Conservation (phyloP, 495 filamentous ascomycete genomes). For the Pseudevernia furfuracea region DNA sequence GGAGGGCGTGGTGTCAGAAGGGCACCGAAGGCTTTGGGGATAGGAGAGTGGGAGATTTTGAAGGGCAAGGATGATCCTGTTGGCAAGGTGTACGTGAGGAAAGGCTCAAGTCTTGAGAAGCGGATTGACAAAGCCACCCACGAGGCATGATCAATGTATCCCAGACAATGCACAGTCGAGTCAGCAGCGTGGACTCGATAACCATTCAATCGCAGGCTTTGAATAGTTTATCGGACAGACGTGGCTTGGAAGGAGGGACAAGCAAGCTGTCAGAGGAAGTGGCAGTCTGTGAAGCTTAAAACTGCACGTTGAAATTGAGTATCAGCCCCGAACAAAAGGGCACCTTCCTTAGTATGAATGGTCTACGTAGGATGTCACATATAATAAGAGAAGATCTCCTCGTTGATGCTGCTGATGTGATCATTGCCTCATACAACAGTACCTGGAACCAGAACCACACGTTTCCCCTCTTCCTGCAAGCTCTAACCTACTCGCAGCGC, state of each 20-base stretch:
- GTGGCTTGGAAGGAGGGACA: neutral
- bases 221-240: neutral
- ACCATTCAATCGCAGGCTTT: neutral
- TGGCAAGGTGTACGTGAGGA: constrained; percentile 53
- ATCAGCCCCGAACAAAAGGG: neutral
- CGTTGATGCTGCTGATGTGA: too few species aligned
- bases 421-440: too few species aligned
- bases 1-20: constrained; percentile 61
- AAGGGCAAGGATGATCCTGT: constrained; percentile 56
- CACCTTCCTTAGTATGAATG: too few species aligned
- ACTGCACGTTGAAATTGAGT: neutral
- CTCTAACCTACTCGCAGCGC: too few species aligned
- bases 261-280: neutral
- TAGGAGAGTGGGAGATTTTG: constrained; percentile 65
- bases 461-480: too few species aligned
- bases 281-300: neutral
- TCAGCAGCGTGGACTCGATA: neutral
- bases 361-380: too few species aligned
- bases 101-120: constrained; percentile 23
- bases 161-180: neutral
- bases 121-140: neutral
- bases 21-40: constrained; percentile 56
- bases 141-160: neutral
- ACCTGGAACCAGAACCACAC: too few species aligned
- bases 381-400: too few species aligned